Percentiles rank a stretch among this genome's conserved stretches.
Conservation (phyloP, 805 yeast genomes). For the Candida hispaniensis region DNA sequence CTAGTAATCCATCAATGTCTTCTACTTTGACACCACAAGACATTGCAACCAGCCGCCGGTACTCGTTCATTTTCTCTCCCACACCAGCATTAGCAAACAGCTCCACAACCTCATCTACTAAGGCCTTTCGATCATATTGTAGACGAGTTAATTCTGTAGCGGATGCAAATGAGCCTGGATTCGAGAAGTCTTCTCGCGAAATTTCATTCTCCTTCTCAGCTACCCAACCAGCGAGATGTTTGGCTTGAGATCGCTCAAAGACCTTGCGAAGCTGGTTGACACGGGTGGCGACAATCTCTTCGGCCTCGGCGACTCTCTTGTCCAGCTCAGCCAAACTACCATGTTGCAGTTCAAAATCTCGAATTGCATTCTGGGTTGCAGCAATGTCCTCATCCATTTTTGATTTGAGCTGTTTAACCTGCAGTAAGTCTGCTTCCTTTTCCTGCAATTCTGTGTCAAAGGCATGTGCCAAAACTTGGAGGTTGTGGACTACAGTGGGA, state of each 20-base stretch:
- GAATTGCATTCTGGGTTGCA: conserved; percentile 28
- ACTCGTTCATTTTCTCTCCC: conserved; percentile 57
- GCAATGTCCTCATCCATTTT: conserved; percentile 35
- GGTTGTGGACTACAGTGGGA: conserved; percentile 27
- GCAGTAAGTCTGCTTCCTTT: conserved; percentile 43
- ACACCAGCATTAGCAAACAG: conserved; percentile 37
- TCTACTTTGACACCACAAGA: conserved; percentile 70
- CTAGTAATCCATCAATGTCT: conserved; percentile 69
- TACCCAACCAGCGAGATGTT: conserved; percentile 46
- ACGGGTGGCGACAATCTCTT: conserved; percentile 24
- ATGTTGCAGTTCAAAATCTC: conserved; percentile 25
- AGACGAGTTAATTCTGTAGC: conserved; percentile 32
- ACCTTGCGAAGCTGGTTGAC: conserved; percentile 33
- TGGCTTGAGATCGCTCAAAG: conserved; percentile 57
- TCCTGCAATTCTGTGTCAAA: conserved; percentile 46
- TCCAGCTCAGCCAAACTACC: conserved; percentile 26
- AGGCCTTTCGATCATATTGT: conserved; percentile 34
- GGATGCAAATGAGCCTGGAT: conserved; percentile 20
- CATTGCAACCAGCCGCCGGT: conserved; percentile 64
- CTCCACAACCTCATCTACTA: conserved; percentile 41
- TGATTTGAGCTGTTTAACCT: conserved; percentile 36
- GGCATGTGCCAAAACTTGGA: conserved; percentile 33
- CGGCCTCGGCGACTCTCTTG: conserved; percentile 21
- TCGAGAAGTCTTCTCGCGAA: conserved; percentile 18
- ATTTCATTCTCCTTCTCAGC: conserved; percentile 39